A percentile compares a stretch with the other conserved stretches of the same genome.
Evolutionary conservation across 768 basidiomycete genomes (phyloP).

Genomic region (Leccinum imitatum): DNA sequence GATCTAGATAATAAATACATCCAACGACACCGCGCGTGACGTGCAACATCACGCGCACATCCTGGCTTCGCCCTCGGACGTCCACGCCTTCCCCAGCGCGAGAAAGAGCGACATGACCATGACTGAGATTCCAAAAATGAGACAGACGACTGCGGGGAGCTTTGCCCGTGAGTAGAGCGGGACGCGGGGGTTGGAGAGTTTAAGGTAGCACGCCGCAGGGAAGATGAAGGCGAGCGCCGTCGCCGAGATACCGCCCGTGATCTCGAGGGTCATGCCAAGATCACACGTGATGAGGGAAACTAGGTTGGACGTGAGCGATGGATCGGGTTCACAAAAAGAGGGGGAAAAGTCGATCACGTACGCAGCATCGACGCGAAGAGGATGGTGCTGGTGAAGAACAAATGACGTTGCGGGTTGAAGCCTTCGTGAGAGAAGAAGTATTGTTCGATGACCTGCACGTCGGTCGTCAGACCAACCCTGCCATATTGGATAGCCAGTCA

Average conservation of each 20-base stretch:
- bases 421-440: slow-evolving; percentile 90
- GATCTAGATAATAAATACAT: slow-evolving; percentile 22
- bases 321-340: neutral
- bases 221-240: slow-evolving; percentile 93
- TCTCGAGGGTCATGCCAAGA: slow-evolving; percentile 96
- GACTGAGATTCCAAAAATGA: slow-evolving; percentile 70
- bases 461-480: slow-evolving; percentile 4
- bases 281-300: slow-evolving; percentile 94
- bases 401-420: slow-evolving; percentile 80
- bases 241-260: slow-evolving; percentile 95
- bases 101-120: slow-evolving; percentile 77
- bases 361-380: slow-evolving; percentile 80
- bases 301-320: slow-evolving; percentile 31
- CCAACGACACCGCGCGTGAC: slow-evolving; percentile 39
- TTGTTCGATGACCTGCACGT: slow-evolving; percentile 81
- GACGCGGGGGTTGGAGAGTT: slow-evolving; percentile 53
- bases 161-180: slow-evolving; percentile 73
- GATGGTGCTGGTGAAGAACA: slow-evolving; percentile 88
- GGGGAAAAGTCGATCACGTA: slow-evolving; percentile 36
- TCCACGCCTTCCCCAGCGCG: slow-evolving; percentile 79
- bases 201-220: slow-evolving; percentile 83
- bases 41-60: slow-evolving; percentile 55
- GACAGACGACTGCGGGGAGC: slow-evolving; percentile 73
- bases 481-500: neutral
- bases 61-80: slow-evolving; percentile 64